Evolutionary conservation across 306 rosid genomes (phyloP).

Genomic region (Castanea crenata): DNA sequence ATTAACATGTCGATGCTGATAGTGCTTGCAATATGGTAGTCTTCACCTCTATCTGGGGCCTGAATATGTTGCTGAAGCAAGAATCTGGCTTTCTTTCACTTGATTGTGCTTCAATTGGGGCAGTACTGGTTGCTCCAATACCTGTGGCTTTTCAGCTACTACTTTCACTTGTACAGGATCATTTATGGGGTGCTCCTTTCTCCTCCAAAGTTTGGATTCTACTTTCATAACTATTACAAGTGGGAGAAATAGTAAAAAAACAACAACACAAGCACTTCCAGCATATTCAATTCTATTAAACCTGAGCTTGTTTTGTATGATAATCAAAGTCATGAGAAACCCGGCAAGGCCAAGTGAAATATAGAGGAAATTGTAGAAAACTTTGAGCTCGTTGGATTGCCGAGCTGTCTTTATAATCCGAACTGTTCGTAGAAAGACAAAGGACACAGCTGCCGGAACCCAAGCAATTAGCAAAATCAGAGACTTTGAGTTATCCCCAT

Average conservation of each 20-base stretch:
- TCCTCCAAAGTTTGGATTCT: constrained; percentile 38
- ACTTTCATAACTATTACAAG: constrained; percentile 41
- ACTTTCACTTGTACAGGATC: constrained; percentile 12
- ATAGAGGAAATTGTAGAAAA: constrained; percentile 53
- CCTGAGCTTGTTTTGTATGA: constrained; percentile 39
- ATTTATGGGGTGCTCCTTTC: constrained; percentile 3
- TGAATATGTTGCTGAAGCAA: constrained; percentile 32
- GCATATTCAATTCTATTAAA: constrained; percentile 35
- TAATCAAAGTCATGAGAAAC: constrained; percentile 53
- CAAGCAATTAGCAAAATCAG: constrained; percentile 58
- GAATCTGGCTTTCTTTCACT: constrained; percentile 9
- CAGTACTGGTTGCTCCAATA: background rate
- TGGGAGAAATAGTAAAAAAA: constrained; percentile 45
- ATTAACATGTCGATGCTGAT: constrained; percentile 64
- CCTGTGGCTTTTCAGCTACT: constrained; percentile 22
- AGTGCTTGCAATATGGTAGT: constrained; percentile 62
- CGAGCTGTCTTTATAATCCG: constrained; percentile 26
- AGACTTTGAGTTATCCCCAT: constrained; percentile 40
- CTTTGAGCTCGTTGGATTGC: constrained; percentile 41
- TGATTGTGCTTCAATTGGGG: background rate
- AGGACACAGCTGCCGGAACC: constrained; percentile 59
- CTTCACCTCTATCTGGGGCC: constrained; percentile 72
- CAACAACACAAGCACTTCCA: constrained; percentile 34
- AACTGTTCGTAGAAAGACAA: constrained; percentile 41
- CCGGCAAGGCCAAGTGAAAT: constrained; percentile 65